phyloP scores from a whole-genome alignment of 371 early-diverging fungal genomes.

The Mortierella sp. region DNA sequence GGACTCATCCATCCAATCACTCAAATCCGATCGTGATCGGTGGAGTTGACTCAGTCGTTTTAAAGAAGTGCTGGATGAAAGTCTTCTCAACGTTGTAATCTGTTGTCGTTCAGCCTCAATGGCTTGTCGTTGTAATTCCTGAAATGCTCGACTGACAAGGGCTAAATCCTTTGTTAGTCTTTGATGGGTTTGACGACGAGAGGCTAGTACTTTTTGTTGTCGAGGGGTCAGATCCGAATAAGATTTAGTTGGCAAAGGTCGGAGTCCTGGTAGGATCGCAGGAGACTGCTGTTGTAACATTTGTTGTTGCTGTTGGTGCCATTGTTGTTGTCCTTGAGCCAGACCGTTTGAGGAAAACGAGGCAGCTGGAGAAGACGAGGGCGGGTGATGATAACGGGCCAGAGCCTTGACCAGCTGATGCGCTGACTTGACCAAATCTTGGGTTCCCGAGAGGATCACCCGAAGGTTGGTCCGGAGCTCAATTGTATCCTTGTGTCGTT shows the following conservation, averaged over 20 bases:
- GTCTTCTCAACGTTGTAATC: conserved; percentile 31
- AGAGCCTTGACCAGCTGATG: conserved; percentile 29
- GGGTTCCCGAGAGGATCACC: conserved; percentile 32
- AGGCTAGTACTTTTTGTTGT: conserved; percentile 22
- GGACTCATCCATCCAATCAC: conserved; percentile 24
- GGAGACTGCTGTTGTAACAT: background rate
- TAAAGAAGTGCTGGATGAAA: conserved; percentile 32
- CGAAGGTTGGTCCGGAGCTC: conserved; percentile 36
- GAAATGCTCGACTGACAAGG: conserved; percentile 29
- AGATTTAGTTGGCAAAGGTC: background rate
- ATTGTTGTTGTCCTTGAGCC: background rate
- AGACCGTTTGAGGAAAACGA: conserved; percentile 2
- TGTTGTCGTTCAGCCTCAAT: conserved; percentile 39
- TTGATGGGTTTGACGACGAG: conserved; percentile 40
- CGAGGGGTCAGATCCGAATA: conserved; percentile 1
- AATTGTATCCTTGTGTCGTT: conserved; percentile 47
- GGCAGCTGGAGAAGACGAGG: background rate
- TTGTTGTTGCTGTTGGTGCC: conserved; percentile 11
- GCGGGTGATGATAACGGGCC: conserved; percentile 36
- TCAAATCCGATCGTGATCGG: conserved; percentile 20
- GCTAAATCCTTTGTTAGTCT: conserved; percentile 41
- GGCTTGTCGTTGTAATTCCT: conserved; percentile 36
- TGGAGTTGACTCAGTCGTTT: conserved; percentile 12
- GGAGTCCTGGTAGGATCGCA: conserved; percentile 9
- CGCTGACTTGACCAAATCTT: conserved; percentile 44